Percentiles rank a stretch among this genome's conserved stretches.
Evolutionary conservation across 2,329 filamentous ascomycete species (phyloP).

Genomic region (Pseudocercospora crystallina): DNA sequence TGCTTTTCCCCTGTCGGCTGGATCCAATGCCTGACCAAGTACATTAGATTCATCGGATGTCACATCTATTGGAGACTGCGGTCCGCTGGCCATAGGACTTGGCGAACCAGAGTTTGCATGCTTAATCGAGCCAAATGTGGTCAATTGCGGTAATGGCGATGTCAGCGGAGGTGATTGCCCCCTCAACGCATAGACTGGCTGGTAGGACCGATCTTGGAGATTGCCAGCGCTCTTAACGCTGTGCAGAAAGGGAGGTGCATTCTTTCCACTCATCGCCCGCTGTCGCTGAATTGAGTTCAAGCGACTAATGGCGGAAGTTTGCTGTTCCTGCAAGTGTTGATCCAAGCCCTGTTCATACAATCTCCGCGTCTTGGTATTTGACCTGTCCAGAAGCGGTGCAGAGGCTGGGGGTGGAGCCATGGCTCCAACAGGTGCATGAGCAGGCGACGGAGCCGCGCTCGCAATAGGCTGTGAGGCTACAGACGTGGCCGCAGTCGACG

Average conservation of each 20-base stretch:
- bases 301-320: conserved; percentile 71
- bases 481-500: conserved; percentile 86
- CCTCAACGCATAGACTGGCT: conserved; percentile 31
- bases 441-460: conserved; percentile 38
- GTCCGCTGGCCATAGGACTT: conserved; percentile 41
- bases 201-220: conserved; percentile 51
- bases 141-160: conserved; percentile 39
- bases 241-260: conserved; percentile 42
- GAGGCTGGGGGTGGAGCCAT: conserved; percentile 28
- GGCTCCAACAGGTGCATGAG: conserved; percentile 53
- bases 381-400: conserved; percentile 55
- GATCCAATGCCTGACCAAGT: conserved; percentile 64
- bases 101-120: conserved; percentile 36
- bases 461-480: conserved; percentile 67
- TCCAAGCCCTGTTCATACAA: conserved; percentile 82
- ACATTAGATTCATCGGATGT: conserved; percentile 63
- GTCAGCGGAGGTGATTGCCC: conserved; percentile 42
- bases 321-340: conserved; percentile 77
- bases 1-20: conserved; percentile 76
- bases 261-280: conserved; percentile 52
- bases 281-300: conserved; percentile 76
- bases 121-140: conserved; percentile 37
- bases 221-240: conserved; percentile 63
- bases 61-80: conserved; percentile 59
- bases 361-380: conserved; percentile 67